Evolutionary conservation across 495 filamentous ascomycete genomes (phyloP), one percentile per base, ranked within the genome.

Genomic region (Bryoglossum gracile): DNA sequence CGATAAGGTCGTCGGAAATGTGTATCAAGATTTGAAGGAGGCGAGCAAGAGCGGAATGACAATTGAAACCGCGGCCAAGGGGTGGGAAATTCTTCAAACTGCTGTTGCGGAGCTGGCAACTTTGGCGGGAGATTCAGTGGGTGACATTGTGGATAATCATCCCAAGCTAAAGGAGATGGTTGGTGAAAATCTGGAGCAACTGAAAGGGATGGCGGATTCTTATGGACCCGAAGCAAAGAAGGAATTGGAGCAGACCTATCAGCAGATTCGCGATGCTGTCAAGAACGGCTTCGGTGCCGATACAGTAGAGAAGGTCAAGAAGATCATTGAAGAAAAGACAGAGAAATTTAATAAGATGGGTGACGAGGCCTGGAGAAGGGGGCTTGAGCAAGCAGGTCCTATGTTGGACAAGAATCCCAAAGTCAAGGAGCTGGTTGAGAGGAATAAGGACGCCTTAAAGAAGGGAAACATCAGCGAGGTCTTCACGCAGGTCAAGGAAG

Each of bases 181-280:
- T 23, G 81, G 81, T n/a, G 76, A 73, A 3, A 73, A 74, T 39
- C 62, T 77, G 28, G 69, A 81, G 26, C 70, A 81, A 60, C 60
- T 86, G 35, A 83, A 82, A 68, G 58, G 79, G 53, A 70, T 83
- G 66, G 79, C 76, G 23, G 72, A 83, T 23, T 58, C 74, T 18
- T 79, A 80, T 57, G 83, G 83, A 0, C 82, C 81, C 0, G 76
- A 84, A 54, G 81, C 80, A 0, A 81, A 81, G 68, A 80, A 84
- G 68, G 69, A 83, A 62, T 70, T 81, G 4, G 77, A 85, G 39
- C 66, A 80, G 65, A 83, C 80, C 8, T 85, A 78, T 72, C 53
- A 73, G 13, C 69, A 85, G 54, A 67, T 83, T 39, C 62, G 62
- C 45, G 69, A 77, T 19, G 72, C 83, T 46, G 40, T 82, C 21